Evolutionary conservation across 176 grass and related monocot species (phyloP).

Genomic region (Chrysopogon serrulatus): DNA sequence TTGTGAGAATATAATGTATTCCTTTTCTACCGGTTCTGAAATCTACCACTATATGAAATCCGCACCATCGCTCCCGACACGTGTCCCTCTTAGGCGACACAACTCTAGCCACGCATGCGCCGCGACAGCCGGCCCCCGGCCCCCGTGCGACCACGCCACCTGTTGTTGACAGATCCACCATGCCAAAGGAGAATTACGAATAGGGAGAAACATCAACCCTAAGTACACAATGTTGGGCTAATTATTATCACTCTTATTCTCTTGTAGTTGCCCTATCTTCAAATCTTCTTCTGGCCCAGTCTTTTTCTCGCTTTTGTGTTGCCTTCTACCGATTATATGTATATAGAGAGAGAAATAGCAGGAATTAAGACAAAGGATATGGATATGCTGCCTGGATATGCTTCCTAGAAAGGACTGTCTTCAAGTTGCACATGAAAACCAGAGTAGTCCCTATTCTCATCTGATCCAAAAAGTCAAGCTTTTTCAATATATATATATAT

Average conservation of each 20-base stretch:
- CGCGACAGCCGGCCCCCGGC: no score
- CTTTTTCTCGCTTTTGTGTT: neutral
- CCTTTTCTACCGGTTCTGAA: no score
- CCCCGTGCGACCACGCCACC: no score
- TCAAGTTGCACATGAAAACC: neutral
- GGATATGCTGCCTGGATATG: conserved; percentile 25
- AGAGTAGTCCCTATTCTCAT: neutral
- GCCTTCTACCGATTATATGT: neutral
- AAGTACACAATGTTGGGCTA: neutral
- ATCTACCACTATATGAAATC: no score
- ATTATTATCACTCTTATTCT: neutral
- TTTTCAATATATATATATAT: neutral
- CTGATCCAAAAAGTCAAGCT: neutral
- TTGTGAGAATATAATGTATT: no score
- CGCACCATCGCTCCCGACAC: no score
- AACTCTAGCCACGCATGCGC: no score
- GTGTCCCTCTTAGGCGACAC: no score
- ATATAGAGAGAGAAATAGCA: neutral
- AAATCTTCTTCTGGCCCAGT: neutral
- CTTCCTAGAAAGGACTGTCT: neutral
- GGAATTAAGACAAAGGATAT: neutral
- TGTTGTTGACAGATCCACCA: no score
- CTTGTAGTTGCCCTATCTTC: neutral
- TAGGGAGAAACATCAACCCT: no score
- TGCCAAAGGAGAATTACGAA: no score